Evolutionary conservation across 2,329 filamentous ascomycete genomes (phyloP).

Genomic region (Microascus cirrosus): DNA sequence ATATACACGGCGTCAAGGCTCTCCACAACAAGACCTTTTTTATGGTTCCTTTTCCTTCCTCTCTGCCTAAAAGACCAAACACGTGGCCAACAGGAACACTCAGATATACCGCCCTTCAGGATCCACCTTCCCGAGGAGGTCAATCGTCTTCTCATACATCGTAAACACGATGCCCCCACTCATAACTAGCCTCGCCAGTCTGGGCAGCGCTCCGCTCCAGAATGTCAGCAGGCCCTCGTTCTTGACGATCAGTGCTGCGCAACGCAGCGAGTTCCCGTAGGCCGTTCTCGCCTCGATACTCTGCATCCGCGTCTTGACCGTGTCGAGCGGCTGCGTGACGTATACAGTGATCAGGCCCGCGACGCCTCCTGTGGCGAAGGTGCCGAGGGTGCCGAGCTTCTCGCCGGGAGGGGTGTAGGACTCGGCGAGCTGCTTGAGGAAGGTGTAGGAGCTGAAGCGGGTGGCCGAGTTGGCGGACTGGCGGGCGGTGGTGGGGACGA

Average conservation of each 20-base stretch:
- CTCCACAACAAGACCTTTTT: background rate
- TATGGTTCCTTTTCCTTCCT: background rate
- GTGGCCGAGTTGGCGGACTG: conserved; percentile 92
- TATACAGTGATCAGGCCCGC: conserved; percentile 88
- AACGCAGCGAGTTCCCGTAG: conserved; percentile 83
- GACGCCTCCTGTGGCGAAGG: conserved; percentile 81
- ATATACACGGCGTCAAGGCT: conserved; percentile 7
- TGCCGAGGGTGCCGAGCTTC: conserved; percentile 78
- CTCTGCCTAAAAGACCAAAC: background rate
- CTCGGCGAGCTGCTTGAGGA: conserved; percentile 80
- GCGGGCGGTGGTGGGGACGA: conserved; percentile 85
- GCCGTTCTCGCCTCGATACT: conserved; percentile 70
- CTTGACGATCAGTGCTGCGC: conserved; percentile 71
- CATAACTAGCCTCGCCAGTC: conserved; percentile 72
- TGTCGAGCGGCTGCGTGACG: conserved; percentile 68
- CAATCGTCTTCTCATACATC: conserved; percentile 97
- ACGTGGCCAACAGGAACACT: background rate
- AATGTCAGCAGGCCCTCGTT: conserved; percentile 84
- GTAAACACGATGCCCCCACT: conserved; percentile 97
- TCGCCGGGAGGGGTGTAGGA: conserved; percentile 89
- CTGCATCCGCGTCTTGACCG: conserved; percentile 97
- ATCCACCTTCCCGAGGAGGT: conserved; percentile 68
- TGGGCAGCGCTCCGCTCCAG: conserved; percentile 86
- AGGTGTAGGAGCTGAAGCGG: conserved; percentile 84
- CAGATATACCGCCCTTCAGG: conserved; percentile 77